phyloP scores from a whole-genome alignment of 2,329 filamentous ascomycete genomes.

The Colletotrichum tropicale region DNA sequence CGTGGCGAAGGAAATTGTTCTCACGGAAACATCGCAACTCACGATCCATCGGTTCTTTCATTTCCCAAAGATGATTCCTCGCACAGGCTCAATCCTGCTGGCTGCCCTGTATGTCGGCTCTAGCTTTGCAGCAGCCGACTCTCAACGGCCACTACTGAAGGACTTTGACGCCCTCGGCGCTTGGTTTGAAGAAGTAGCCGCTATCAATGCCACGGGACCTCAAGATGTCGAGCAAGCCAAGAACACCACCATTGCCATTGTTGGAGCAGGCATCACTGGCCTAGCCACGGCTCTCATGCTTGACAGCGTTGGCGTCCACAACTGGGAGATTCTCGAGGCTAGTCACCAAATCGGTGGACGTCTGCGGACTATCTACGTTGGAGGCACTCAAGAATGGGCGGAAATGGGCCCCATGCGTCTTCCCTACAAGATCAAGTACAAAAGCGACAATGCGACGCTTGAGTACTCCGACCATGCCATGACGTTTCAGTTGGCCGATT shows the following conservation, averaged over 20 bases:
- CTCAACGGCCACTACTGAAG: neutral
- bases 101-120: neutral
- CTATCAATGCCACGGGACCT: neutral
- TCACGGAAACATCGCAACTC: neutral
- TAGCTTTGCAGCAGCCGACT: neutral
- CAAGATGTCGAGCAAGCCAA: neutral
- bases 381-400: slow-evolving; percentile 58
- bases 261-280: slow-evolving; percentile 67
- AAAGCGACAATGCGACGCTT: slow-evolving; percentile 53
- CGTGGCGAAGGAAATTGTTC: neutral
- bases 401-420: slow-evolving; percentile 63
- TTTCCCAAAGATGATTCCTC: neutral
- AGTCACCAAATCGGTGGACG: slow-evolving; percentile 62
- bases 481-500: slow-evolving; percentile 63
- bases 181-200: neutral
- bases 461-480: slow-evolving; percentile 64
- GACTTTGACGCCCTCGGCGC: neutral
- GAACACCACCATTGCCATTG: slow-evolving; percentile 51
- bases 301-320: slow-evolving; percentile 53
- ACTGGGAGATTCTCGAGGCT: slow-evolving; percentile 63
- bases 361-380: slow-evolving; percentile 63
- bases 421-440: slow-evolving; percentile 40
- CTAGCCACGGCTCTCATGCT: slow-evolving; percentile 57
- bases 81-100: neutral
- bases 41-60: neutral